Conservation (phyloP, 768 basidiomycete genomes). For the Xerocomus spinulosus region DNA sequence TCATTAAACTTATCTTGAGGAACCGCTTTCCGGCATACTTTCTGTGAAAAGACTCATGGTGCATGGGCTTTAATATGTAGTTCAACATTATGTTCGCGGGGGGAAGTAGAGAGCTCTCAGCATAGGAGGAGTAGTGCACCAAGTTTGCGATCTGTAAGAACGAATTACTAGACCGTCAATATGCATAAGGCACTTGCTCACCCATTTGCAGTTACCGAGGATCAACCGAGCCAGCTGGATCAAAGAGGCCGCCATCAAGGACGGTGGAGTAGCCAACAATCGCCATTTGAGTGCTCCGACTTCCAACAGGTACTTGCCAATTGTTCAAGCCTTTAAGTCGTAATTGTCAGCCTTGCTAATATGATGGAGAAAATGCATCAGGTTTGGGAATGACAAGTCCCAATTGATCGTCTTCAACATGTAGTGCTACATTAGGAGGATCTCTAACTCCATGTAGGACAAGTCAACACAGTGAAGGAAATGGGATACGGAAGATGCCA, state of each 20-base stretch:
- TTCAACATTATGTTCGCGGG: conserved; percentile 85
- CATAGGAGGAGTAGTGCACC: conserved; percentile 83
- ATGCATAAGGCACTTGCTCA: conserved; percentile 36
- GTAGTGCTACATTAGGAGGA: conserved; percentile 86
- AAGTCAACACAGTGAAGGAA: conserved; percentile 63
- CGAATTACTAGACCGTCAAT: conserved; percentile 8
- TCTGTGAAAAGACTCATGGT: conserved; percentile 76
- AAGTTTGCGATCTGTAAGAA: conserved; percentile 67
- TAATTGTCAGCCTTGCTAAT: conserved; percentile 93
- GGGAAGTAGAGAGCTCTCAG: conserved; percentile 73
- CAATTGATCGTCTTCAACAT: conserved; percentile 82
- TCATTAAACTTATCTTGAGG: conserved; percentile 57
- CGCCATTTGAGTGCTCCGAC: conserved; percentile 77
- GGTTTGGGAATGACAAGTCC: conserved; percentile 83
- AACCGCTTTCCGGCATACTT: conserved; percentile 86
- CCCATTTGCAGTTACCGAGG: conserved; percentile 83
- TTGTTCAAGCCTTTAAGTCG: conserved; percentile 77
- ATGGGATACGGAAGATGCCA: no score
- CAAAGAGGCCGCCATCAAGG: conserved; percentile 75
- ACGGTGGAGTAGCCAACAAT: conserved; percentile 71
- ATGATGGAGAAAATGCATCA: conserved; percentile 82
- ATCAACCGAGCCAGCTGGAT: conserved; percentile 83
- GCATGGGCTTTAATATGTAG: conserved; percentile 70
- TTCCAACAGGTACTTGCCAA: conserved; percentile 90
- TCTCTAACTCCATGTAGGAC: conserved; percentile 71